Conservation (phyloP, 345 rosid genomes). For the Citrus mangshanensis region DNA sequence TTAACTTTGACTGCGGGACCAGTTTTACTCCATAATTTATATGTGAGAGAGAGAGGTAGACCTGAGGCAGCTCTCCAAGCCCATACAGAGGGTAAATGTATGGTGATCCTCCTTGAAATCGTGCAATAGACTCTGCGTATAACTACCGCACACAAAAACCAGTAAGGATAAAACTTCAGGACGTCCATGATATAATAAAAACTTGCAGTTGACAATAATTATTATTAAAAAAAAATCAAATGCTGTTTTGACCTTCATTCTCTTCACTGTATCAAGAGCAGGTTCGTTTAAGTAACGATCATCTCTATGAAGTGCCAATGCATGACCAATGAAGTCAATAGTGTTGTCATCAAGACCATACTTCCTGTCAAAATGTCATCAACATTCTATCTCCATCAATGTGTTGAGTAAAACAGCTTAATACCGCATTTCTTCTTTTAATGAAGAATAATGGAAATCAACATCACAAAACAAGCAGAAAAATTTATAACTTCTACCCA, state of each 20-base stretch:
- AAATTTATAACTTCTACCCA: not conserved
- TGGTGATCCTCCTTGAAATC: conserved; percentile 97
- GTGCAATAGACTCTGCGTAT: conserved; percentile 89
- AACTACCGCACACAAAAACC: conserved; percentile 41
- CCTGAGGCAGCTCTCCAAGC: conserved; percentile 98
- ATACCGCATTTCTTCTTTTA: not conserved
- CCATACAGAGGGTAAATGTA: conserved; percentile 95
- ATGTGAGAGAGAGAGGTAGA: conserved; percentile 11
- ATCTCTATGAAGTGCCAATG: conserved; percentile 90
- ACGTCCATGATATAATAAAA: not conserved
- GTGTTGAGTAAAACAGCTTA: not conserved
- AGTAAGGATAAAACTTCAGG: conserved; percentile 16
- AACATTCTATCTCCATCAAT: not conserved
- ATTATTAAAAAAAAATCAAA: not conserved
- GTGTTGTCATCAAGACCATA: conserved; percentile 85
- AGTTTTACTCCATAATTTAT: not conserved
- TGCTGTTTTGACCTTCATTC: conserved; percentile 76
- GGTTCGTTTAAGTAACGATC: conserved; percentile 76
- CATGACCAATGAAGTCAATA: conserved; percentile 96
- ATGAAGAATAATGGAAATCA: not conserved
- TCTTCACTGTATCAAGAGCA: conserved; percentile 89
- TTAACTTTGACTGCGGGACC: not conserved
- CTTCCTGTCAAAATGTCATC: conserved; percentile 49
- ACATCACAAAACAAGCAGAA: not conserved
- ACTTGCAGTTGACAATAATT: not conserved